phyloP scores from a whole-genome alignment of 768 basidiomycete genomes.

The Grammothele lineata region DNA sequence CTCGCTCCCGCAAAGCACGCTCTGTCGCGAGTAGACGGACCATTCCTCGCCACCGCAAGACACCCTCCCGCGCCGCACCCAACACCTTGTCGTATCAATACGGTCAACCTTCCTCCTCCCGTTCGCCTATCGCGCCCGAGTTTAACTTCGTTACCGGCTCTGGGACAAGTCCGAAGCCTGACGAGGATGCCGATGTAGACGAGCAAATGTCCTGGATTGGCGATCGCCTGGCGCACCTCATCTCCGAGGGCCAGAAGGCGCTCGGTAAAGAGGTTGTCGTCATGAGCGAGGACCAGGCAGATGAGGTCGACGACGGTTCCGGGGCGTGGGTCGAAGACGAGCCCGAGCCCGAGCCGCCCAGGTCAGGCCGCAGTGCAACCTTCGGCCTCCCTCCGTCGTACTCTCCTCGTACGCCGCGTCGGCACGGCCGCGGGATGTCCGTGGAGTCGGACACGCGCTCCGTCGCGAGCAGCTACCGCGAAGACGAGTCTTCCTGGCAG shows the following conservation, averaged over 20 bases:
- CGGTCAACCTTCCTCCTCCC: constrained; percentile 13
- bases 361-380: constrained; percentile 19
- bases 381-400: constrained; percentile 23
- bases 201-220: constrained; percentile 84
- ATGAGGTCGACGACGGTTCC: constrained; percentile 72
- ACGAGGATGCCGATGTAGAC: constrained; percentile 39
- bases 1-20: constrained; percentile 34
- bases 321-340: constrained; percentile 75
- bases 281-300: constrained; percentile 68
- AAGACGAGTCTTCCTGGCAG: constrained; percentile 49
- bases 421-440: constrained; percentile 34
- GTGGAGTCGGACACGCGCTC: constrained; percentile 30
- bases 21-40: constrained; percentile 34
- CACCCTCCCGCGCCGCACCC: constrained; percentile 22
- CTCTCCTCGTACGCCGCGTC: constrained; percentile 24
- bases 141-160: constrained; percentile 34
- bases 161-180: constrained; percentile 18
- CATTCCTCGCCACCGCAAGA: constrained; percentile 33
- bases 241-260: constrained; percentile 76
- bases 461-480: constrained; percentile 24
- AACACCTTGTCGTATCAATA: constrained; percentile 25
- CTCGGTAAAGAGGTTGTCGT: constrained; percentile 76
- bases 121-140: constrained; percentile 32
- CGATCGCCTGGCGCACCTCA: constrained; percentile 60
- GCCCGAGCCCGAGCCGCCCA: constrained; percentile 14